These are phyloP conservation scores for Chaetomium sp. DNA, from an alignment of 2,329 filamentous ascomycete genomes.

Conservation along the genomic window DNA sequence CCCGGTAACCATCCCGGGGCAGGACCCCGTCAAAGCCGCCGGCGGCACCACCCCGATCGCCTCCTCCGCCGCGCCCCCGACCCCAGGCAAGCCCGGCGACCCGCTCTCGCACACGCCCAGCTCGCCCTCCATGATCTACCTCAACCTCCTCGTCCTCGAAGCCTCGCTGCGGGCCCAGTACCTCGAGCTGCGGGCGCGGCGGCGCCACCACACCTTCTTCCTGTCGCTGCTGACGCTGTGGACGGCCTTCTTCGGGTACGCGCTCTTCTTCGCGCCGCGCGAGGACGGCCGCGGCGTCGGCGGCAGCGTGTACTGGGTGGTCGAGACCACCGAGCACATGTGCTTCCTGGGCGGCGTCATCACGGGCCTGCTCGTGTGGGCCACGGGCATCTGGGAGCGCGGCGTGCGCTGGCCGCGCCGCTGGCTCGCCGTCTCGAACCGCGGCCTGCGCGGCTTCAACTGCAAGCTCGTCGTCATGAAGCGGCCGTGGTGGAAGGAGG, in stretches of 20 bases:
- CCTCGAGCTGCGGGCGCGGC: slow-evolving; percentile 81
- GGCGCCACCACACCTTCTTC: slow-evolving; percentile 92
- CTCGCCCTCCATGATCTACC: slow-evolving; percentile 92
- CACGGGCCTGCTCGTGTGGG: slow-evolving; percentile 86
- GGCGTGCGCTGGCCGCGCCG: slow-evolving; percentile 91
- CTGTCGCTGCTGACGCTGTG: slow-evolving; percentile 76
- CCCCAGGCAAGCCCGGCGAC: slow-evolving; percentile 57
- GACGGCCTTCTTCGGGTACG: slow-evolving; percentile 84
- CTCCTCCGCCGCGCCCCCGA: slow-evolving; percentile 40
- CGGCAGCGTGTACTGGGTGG: slow-evolving; percentile 93
- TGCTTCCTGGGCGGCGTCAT: slow-evolving; percentile 89
- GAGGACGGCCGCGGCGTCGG: slow-evolving; percentile 91
- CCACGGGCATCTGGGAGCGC: slow-evolving; percentile 93
- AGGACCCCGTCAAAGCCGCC: slow-evolving; percentile 51
- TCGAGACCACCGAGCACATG: slow-evolving; percentile 87
- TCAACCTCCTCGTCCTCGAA: slow-evolving; percentile 96
- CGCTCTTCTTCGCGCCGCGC: slow-evolving; percentile 90
- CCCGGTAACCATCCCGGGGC: slow-evolving; percentile 59
- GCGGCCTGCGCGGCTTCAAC: slow-evolving; percentile 89
- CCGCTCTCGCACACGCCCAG: slow-evolving; percentile 82
- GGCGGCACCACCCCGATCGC: slow-evolving; percentile 48
- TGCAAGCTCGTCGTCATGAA: slow-evolving; percentile 91
- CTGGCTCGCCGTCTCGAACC: slow-evolving; percentile 87
- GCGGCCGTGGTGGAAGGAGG: slow-evolving; percentile 78
- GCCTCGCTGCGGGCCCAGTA: slow-evolving; percentile 91